Evolutionary conservation across 179 eudicot species (phyloP).

Genomic region (Silene noctiflora): DNA sequence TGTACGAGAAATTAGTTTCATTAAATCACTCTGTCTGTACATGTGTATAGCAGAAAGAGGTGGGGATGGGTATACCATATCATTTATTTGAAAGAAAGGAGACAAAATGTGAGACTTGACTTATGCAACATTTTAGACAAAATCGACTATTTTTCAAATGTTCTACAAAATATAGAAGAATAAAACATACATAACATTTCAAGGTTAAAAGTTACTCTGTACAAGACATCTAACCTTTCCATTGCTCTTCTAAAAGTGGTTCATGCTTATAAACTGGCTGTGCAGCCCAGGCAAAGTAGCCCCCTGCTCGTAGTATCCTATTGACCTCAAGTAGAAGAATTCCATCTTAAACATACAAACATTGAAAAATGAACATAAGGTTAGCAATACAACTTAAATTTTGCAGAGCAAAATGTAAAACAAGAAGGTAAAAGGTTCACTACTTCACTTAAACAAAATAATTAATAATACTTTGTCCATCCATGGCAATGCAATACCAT

Average conservation of each 20-base stretch:
- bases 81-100: neutral
- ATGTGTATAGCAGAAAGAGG: neutral
- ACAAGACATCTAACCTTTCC: slow-evolving; percentile 61
- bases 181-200: neutral
- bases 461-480: neutral
- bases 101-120: neutral
- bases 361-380: slow-evolving; percentile 14
- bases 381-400: slow-evolving; percentile 15
- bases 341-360: slow-evolving; percentile 58
- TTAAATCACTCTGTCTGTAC: neutral
- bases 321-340: slow-evolving; percentile 94
- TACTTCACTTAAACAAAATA: no score
- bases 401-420: neutral
- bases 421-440: neutral
- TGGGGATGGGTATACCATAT: no score
- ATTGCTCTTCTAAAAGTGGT: slow-evolving; percentile 67
- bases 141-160: neutral
- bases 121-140: neutral
- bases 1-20: neutral
- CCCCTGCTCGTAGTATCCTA: slow-evolving; percentile 90
- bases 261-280: slow-evolving; percentile 99
- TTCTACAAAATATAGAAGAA: neutral
- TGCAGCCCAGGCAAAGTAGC: slow-evolving; percentile 98
- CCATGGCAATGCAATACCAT: neutral
- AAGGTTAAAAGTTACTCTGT: neutral